Percentiles rank a stretch among this genome's conserved stretches.
These are phyloP conservation scores for Canariomyces notabilis DNA, from an alignment of 2,329 filamentous ascomycete species.

Conservation along the genomic window DNA sequence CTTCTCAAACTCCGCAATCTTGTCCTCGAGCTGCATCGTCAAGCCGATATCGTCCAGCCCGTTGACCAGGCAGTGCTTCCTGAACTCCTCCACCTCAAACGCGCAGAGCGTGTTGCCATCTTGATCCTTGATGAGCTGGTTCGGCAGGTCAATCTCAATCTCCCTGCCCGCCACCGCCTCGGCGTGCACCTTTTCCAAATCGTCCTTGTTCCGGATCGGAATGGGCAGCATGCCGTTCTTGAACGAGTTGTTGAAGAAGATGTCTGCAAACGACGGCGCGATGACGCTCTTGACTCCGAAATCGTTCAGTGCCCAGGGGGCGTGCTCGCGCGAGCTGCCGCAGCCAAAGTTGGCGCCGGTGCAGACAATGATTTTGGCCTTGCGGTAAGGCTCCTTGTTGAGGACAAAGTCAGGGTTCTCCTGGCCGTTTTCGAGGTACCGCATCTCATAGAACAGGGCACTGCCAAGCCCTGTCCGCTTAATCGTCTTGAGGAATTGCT, in stretches of 20 bases:
- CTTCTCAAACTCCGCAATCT: conserved; percentile 78
- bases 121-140: conserved; percentile 74
- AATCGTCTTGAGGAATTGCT: conserved; percentile 99
- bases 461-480: conserved; percentile 90
- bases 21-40: conserved; percentile 86
- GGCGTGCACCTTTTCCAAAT: conserved; percentile 64
- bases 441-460: conserved; percentile 81
- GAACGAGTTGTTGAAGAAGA: conserved; percentile 99
- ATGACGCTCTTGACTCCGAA: conserved; percentile 95
- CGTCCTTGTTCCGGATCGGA: conserved; percentile 60
- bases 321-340: conserved; percentile 87
- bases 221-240: conserved; percentile 99
- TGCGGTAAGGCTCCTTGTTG: conserved; percentile 81
- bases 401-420: conserved; percentile 81
- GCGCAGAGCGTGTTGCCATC: conserved; percentile 66
- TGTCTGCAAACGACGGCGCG: conserved; percentile 79
- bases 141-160: conserved; percentile 82
- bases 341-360: conserved; percentile 95
- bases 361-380: conserved; percentile 82
- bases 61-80: conserved; percentile 90
- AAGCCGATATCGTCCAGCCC: conserved; percentile 93
- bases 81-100: conserved; percentile 89
- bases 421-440: conserved; percentile 67
- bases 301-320: conserved; percentile 92
- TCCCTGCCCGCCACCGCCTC: conserved; percentile 77